Percentiles rank a stretch among this genome's conserved stretches.
These are phyloP conservation scores for Kluyveromyces lactis DNA, from an alignment of 805 yeast species.

Conservation along the genomic window DNA sequence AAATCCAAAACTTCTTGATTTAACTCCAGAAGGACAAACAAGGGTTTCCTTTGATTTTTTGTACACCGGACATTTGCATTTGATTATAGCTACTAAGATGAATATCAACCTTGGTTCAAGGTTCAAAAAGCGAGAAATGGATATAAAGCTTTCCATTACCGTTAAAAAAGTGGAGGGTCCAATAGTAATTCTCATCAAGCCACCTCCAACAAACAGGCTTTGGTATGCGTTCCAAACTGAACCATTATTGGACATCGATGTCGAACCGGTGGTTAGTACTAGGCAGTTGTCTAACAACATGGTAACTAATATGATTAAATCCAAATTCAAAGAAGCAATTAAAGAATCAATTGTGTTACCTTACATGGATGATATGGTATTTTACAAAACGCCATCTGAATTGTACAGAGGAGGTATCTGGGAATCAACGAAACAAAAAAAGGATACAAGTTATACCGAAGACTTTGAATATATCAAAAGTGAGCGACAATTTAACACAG, in stretches of 20 bases:
- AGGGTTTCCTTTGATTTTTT: slow-evolving; percentile 51
- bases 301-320: slow-evolving; percentile 72
- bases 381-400: slow-evolving; percentile 57
- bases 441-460: slow-evolving; percentile 7
- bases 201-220: slow-evolving; percentile 83
- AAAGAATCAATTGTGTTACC: slow-evolving; percentile 78
- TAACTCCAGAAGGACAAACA: slow-evolving; percentile 75
- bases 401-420: slow-evolving; percentile 90
- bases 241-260: slow-evolving; percentile 66
- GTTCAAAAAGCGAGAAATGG: slow-evolving; percentile 68
- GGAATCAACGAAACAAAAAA: slow-evolving; percentile 32
- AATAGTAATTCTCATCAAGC: slow-evolving; percentile 58
- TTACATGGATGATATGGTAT: slow-evolving; percentile 78
- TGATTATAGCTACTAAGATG: slow-evolving; percentile 75
- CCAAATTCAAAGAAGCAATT: slow-evolving; percentile 69
- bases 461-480: slow-evolving; percentile 1
- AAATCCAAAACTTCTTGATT: slow-evolving; percentile 55
- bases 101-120: slow-evolving; percentile 67
- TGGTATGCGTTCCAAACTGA: slow-evolving; percentile 84
- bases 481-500: slow-evolving; percentile 2
- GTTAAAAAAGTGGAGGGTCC: slow-evolving; percentile 68
- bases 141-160: slow-evolving; percentile 61
- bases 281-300: slow-evolving; percentile 70
- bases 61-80: slow-evolving; percentile 68
- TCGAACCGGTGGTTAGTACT: slow-evolving; percentile 89